Percentiles rank a stretch among this genome's conserved stretches.
Evolutionary conservation across 129 eudicot species (phyloP).

Genomic region (Calendula officinalis): DNA sequence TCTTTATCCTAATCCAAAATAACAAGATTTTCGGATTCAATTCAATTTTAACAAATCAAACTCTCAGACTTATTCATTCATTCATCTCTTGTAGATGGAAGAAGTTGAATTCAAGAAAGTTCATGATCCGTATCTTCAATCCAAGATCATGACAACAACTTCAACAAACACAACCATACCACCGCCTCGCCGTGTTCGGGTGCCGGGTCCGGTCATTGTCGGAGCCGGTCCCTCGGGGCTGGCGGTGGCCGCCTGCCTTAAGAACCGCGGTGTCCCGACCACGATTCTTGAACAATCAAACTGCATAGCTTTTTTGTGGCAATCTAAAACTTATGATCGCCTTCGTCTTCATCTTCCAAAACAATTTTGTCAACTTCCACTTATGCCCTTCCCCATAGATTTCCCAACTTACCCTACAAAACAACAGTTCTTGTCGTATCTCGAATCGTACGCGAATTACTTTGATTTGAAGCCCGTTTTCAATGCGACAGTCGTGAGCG

Average conservation of each 20-base stretch:
- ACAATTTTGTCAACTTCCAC: conserved; percentile 55
- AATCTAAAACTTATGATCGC: conserved; percentile 47
- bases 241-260: conserved; percentile 54
- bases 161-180: conserved; percentile 1
- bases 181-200: conserved; percentile 34
- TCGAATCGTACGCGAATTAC: conserved; percentile 41
- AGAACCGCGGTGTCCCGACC: conserved; percentile 42
- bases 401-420: conserved; percentile 48
- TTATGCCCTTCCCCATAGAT: conserved; percentile 39
- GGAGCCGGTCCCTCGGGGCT: conserved; percentile 61
- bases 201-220: conserved; percentile 46
- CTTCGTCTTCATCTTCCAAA: conserved; percentile 54
- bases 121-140: conserved; percentile 35
- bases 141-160: conserved; percentile 16
- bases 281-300: conserved; percentile 44
- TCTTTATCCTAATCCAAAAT: conserved; percentile 18
- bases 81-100: conserved; percentile 23
- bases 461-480: conserved; percentile 39
- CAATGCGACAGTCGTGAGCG: conserved; percentile 40
- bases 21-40: conserved; percentile 19
- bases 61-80: conserved; percentile 10
- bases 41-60: conserved; percentile 12
- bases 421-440: conserved; percentile 44
- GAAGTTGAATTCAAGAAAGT: conserved; percentile 44
- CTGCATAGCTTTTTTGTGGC: conserved; percentile 62